These are phyloP conservation scores for Parathielavia appendiculata DNA, from an alignment of 495 filamentous ascomycete genomes.

Conservation along the genomic window DNA sequence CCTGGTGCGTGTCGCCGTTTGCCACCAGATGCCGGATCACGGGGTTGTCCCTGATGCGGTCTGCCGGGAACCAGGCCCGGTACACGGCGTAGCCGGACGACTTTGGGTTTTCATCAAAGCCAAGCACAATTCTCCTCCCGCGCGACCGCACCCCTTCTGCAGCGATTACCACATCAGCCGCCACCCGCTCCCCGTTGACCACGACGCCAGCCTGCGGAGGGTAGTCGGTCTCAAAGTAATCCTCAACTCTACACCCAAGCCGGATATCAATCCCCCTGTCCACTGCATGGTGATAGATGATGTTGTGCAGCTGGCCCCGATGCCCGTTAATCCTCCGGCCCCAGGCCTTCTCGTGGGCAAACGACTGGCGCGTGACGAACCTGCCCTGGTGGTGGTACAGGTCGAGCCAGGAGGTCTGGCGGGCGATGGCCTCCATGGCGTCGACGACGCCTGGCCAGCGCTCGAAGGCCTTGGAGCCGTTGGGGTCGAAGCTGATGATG, in stretches of 20 bases:
- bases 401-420: slow-evolving; percentile 38
- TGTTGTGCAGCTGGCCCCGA: slow-evolving; percentile 57
- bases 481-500: slow-evolving; percentile 51
- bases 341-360: slow-evolving; percentile 29
- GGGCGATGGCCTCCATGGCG: slow-evolving; percentile 46
- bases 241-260: slow-evolving; percentile 50
- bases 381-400: slow-evolving; percentile 31
- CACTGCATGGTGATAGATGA: slow-evolving; percentile 53
- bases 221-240: slow-evolving; percentile 55
- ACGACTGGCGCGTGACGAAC: slow-evolving; percentile 32
- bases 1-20: slow-evolving; percentile 60
- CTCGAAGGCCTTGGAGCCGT: slow-evolving; percentile 43
- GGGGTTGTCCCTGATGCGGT: slow-evolving; percentile 57
- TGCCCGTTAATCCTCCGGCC: slow-evolving; percentile 52
- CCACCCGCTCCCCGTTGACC: slow-evolving; percentile 45
- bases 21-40: slow-evolving; percentile 54
- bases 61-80: slow-evolving; percentile 55
- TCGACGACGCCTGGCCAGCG: slow-evolving; percentile 47
- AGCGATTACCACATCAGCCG: slow-evolving; percentile 55
- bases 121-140: slow-evolving; percentile 56
- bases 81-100: slow-evolving; percentile 57
- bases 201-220: slow-evolving; percentile 49
- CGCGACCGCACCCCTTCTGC: slow-evolving; percentile 60
- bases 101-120: slow-evolving; percentile 58
- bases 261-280: slow-evolving; percentile 53